Conservation (phyloP, 2,329 filamentous ascomycete genomes). For the Trichoderma oligosporum region DNA sequence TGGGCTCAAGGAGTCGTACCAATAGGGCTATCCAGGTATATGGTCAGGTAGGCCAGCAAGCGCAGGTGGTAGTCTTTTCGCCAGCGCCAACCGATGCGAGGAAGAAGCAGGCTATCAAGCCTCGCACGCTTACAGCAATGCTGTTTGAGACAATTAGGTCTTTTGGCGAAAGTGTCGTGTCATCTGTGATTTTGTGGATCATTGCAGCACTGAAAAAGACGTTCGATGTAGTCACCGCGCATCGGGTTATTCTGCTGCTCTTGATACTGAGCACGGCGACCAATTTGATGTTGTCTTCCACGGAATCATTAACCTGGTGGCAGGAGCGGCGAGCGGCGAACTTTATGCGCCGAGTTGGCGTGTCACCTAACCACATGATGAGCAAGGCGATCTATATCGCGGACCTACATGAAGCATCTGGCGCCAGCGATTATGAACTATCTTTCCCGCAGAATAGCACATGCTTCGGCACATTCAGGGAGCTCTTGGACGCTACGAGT, state of each 20-base stretch:
- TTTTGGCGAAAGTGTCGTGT: slow-evolving; percentile 69
- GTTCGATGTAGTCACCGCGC: slow-evolving; percentile 65
- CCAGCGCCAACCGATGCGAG: slow-evolving; percentile 45
- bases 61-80: slow-evolving; percentile 58
- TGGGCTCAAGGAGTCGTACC: slow-evolving; percentile 70
- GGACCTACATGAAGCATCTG: slow-evolving; percentile 68
- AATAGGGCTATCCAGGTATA: slow-evolving; percentile 77
- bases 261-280: slow-evolving; percentile 65
- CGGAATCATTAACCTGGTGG: slow-evolving; percentile 77
- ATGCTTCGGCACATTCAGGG: slow-evolving; percentile 59
- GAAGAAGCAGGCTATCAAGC: slow-evolving; percentile 58
- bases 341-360: slow-evolving; percentile 79
- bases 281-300: slow-evolving; percentile 72
- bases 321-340: slow-evolving; percentile 72
- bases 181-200: slow-evolving; percentile 72
- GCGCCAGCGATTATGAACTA: slow-evolving; percentile 32
- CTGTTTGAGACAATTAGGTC: slow-evolving; percentile 69
- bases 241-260: slow-evolving; percentile 68
- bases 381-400: slow-evolving; percentile 78
- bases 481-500: slow-evolving; percentile 55
- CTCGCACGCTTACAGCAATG: slow-evolving; percentile 63
- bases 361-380: slow-evolving; percentile 76
- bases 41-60: slow-evolving; percentile 67
- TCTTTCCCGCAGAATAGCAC: slow-evolving; percentile 48
- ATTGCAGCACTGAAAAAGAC: slow-evolving; percentile 62